Evolutionary conservation across 495 filamentous ascomycete species (phyloP), one percentile per base, ranked within the genome.

Genomic region (Clohesyomyces aquaticus): DNA sequence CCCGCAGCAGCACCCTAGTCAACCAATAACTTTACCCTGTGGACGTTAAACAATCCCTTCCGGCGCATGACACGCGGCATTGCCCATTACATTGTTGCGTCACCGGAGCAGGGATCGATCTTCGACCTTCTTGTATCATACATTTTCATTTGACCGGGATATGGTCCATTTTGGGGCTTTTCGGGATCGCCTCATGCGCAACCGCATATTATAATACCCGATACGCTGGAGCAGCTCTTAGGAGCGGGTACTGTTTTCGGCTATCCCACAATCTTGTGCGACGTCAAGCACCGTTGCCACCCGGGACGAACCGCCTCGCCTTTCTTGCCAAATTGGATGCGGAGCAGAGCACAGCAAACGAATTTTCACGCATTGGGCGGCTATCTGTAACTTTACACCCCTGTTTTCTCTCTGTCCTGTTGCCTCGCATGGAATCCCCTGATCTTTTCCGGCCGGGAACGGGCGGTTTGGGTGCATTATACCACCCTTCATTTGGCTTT

Each of bases 1-100:
- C 54, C 56, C 58, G 67, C 53, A 61, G 51, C 29, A 70, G 55
- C 54, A 66, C 63, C 10, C n/a, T n/a, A n/a, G 11, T 69, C 29
- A 59, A 65, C 38, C 48, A 38, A 55, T 65, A 65, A 27, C 22
- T 25, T n/a, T 10, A 59, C 27, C 27, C 48, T 35, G 55, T 38
- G 27, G 55, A 59, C 26, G 62, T 55, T 11, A 19, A 19, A 43
- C 49, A 22, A 19, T 47, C 23, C 52, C 53, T 28, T 59, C 49
- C 49, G 41, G 54, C 54, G 43, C 35, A 59, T 46, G 14, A 58
- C 59, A 19, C 18, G 22, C 22, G 1, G 21, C 32, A 11, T 12
- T 29, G 47, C 16, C 47, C 21, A 22, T 25, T 21, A 23, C 18
- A 54, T 42, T 21, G 12, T 48, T 12, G 41, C 32, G 22, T 29